Base-by-base conservation (phyloP, 1,139 yeast genomes). In the Protomyces inundatus region DNA sequence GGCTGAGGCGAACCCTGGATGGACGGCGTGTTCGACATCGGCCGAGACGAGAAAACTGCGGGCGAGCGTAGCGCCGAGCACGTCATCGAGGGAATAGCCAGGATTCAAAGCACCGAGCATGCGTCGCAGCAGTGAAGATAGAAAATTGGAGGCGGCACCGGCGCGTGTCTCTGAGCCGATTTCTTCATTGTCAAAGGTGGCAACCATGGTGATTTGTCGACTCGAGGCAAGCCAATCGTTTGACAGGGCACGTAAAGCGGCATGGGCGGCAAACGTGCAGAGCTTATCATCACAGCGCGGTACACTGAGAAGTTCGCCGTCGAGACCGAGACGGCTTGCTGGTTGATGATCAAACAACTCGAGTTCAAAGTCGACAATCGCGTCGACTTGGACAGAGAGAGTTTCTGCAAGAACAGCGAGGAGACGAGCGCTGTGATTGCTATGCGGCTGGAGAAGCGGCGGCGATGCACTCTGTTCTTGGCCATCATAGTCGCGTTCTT, bases 11-110 rank as follows among this genome's bases (percentile, higher is more conserved):
- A 91, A 93, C 76, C 93, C 93, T 67, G 98, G 98, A 74, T 93
- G 97, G 48, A 91, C 87, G 40, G 97, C 98, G 73, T 93, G 98
- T 0, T 98, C 97, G 85, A 90, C 93, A 74, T 93, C 98, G 0
- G 97, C 90, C 0, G 98, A 90, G 62, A 93, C 77, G 70, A 93
- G 81, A 75, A 93, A 91, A 0, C 98, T 90, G 73, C 86, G 87
- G 12, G 96, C 83, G 76, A 87, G 39, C 4, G 54, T 48, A 2
- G 57, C 53, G 2, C 60, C 66, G 12, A 39, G 50, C 14, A 42
- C 64, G 40, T 40, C 58, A 33, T 54, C 48, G 35, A 32, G 48
- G 16, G 39, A 52, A 37, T 53, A 53, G 34, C 48, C 57, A 16
- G 58, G 58, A 50, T 66, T 69, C n/a, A 64, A 52, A 70, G 68